Evolutionary conservation across 768 basidiomycete genomes (phyloP), one percentile per base, ranked within the genome.

Genomic region (Tremella yokohamensis): DNA sequence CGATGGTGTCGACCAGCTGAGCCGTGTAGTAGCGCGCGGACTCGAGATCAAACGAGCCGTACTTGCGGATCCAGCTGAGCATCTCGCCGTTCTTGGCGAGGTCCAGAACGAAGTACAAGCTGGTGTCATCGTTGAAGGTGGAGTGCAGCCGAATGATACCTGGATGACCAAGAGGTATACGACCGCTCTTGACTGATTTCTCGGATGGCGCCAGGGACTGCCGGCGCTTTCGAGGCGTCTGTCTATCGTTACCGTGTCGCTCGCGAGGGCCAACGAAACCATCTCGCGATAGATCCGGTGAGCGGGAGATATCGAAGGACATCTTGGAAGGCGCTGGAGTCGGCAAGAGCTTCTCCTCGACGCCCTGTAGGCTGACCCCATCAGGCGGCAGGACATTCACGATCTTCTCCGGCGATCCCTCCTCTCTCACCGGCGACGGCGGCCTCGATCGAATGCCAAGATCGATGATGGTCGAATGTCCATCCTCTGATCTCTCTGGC

Each of bases 1-100:
- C 84, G 58, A 97, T 79, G 0, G 92, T 87, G 64, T 92, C 90
- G 40, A 92, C 82, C 40, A 98, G 82, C 68, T 96, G 91, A 0
- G 94, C 93, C 1, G 87, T 81, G 73, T 97, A 98, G 75, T 89
- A 88, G 40, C 85, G 82, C 0, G 88, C 82, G 54, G 89, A 93
- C 4, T 78, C 66, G 6, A 87, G 74, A 20, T 89, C 89, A 40
- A 99, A 79, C 0, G 96, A 97, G n/a, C 96, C 96, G 58, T 90
- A 79, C 50, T 74, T 68, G 48, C 78, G 75, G 60, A 80, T 76
- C 58, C 65, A 70, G 3, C 69, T 68, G 25, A 79, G 63, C 25
- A 81, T 57, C 63, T 81, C 80, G 18, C 80, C 80, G 47, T 80
- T 80, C 19, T 66, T 68, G 0, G 78, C 80, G 16, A 78, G 62